Percentiles rank a stretch among this genome's conserved stretches.
Evolutionary conservation across 495 filamentous ascomycete genomes (phyloP).

Genomic region (Aspergillus kassunensis): DNA sequence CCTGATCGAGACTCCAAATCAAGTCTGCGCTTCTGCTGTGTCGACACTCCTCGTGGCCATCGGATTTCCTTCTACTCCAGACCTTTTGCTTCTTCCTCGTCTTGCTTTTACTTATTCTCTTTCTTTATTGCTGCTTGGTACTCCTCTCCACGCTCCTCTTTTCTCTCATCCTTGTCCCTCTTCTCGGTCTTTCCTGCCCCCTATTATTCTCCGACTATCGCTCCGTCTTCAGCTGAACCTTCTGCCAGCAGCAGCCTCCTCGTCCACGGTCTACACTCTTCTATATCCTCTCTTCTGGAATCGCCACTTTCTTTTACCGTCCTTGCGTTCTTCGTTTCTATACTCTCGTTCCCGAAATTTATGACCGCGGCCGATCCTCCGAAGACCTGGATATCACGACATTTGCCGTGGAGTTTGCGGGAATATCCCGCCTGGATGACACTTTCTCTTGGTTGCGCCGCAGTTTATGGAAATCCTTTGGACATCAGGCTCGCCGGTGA

Average conservation of each 20-base stretch:
- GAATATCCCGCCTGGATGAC: conserved; percentile 13
- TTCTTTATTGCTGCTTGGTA: not conserved
- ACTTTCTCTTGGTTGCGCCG: conserved; percentile 12
- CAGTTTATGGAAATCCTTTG: conserved; percentile 29
- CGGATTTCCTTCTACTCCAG: conserved; percentile 2
- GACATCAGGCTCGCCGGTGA: conserved; percentile 27
- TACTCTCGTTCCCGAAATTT: conserved; percentile 8
- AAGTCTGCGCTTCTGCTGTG: conserved; percentile 5
- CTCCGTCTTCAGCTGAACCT: conserved; percentile 12
- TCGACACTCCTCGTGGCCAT: not conserved
- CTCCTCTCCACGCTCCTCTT: not conserved
- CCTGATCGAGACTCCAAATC: conserved; percentile 11
- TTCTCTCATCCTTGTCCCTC: no score
- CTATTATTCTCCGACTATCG: conserved; percentile 15
- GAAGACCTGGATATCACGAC: conserved; percentile 9
- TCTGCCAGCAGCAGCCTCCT: conserved; percentile 5
- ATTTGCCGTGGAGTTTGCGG: conserved; percentile 13
- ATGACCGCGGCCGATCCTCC: conserved; percentile 11
- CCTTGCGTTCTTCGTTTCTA: conserved; percentile 3
- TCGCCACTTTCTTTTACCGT: not conserved
- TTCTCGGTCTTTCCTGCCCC: conserved; percentile 3
- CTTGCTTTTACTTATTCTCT: not conserved
- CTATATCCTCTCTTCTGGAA: not conserved
- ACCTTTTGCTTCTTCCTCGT: not conserved
- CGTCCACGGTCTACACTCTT: conserved; percentile 12